A percentile compares a stretch with the other conserved stretches of the same genome.
These are phyloP conservation scores for Phaeosphaeriaceae sp. DNA, from an alignment of 2,329 filamentous ascomycete genomes.

Conservation along the genomic window DNA sequence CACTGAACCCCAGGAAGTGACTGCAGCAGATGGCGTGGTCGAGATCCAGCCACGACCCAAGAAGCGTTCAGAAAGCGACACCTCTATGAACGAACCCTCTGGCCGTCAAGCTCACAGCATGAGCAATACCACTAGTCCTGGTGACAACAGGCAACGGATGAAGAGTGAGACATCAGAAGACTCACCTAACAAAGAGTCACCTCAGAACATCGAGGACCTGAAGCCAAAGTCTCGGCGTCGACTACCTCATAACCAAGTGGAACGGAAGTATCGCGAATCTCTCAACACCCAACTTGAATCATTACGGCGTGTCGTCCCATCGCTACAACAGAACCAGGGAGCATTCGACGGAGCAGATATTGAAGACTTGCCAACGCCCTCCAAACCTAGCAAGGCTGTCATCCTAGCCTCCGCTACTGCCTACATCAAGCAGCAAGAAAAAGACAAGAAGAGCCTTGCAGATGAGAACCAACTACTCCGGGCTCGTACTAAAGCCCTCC, in stretches of 20 bases:
- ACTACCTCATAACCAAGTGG: constrained; percentile 54
- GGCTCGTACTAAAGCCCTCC: constrained; percentile 50
- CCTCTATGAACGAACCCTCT: constrained; percentile 35
- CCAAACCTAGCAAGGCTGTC: constrained; percentile 54
- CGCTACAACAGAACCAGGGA: constrained; percentile 46
- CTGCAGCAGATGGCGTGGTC: constrained; percentile 44
- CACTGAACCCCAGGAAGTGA: constrained; percentile 38
- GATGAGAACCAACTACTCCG: constrained; percentile 49
- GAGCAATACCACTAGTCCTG: constrained; percentile 20
- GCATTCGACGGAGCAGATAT: constrained; percentile 51
- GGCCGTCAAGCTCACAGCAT: constrained; percentile 39
- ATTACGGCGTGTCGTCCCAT: constrained; percentile 48
- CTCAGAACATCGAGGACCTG: constrained; percentile 26
- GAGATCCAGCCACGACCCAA: constrained; percentile 44
- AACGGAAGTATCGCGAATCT: constrained; percentile 55
- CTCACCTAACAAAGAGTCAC: constrained; percentile 32
- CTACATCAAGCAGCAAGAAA: constrained; percentile 55
- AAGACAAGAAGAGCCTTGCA: constrained; percentile 48
- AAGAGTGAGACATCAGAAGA: constrained; percentile 44
- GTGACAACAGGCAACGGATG: constrained; percentile 25
- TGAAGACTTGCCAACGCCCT: constrained; percentile 51
- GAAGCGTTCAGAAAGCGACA: constrained; percentile 47
- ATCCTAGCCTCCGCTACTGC: constrained; percentile 54
- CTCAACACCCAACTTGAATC: constrained; percentile 55
- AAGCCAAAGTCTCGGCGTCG: constrained; percentile 46